phyloP scores from a whole-genome alignment of 176 grass and related monocot species.

The Aegilops sharonensis region DNA sequence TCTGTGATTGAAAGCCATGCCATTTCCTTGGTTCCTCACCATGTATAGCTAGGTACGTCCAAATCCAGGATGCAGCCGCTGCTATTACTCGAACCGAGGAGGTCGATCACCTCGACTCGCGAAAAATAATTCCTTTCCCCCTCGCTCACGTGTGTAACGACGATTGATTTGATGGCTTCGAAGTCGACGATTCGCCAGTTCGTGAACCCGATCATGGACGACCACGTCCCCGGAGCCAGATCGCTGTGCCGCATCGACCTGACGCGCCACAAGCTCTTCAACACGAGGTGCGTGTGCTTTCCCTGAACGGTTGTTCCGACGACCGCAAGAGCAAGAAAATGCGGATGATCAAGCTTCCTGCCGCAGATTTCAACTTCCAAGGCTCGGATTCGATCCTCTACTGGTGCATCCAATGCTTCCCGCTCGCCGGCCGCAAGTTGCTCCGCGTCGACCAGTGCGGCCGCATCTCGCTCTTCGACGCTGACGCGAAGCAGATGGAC shows the following conservation, averaged over 20 bases:
- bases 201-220: constrained; percentile 1
- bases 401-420: not conserved
- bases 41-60: not conserved
- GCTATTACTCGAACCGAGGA: not conserved
- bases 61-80: not conserved
- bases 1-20: not conserved
- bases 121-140: too few relatives aligned
- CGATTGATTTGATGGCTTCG: not conserved
- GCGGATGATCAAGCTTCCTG: not conserved
- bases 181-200: not conserved
- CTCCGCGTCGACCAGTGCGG: not conserved
- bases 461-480: not conserved
- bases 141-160: not conserved
- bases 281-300: not conserved
- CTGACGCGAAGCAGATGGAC: not conserved
- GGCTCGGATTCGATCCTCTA: too few relatives aligned
- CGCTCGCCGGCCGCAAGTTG: not conserved
- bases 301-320: not conserved
- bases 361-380: not conserved
- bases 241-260: constrained; percentile 4
- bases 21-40: not conserved
- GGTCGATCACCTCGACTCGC: not conserved
- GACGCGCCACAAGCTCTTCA: not conserved
- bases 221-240: not conserved
- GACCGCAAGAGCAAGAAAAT: not conserved